phyloP scores from a whole-genome alignment of 768 basidiomycete genomes.

The Boletus barrowsii region DNA sequence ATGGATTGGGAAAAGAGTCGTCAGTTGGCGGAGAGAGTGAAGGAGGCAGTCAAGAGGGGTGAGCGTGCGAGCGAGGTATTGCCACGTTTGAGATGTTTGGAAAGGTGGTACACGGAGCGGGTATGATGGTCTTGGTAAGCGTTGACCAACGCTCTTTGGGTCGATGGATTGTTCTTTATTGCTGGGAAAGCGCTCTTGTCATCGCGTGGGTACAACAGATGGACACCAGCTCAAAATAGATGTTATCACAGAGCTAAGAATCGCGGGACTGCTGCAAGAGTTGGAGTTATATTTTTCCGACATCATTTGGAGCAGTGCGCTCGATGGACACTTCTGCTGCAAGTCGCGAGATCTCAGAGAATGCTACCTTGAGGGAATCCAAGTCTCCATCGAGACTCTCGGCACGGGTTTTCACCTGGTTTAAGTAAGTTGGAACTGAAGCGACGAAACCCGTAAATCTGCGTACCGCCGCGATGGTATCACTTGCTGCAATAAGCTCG shows the following conservation, averaged over 20 bases:
- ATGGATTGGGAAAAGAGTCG: slow-evolving; percentile 30
- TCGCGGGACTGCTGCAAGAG: no score
- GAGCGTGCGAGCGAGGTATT: slow-evolving; percentile 21
- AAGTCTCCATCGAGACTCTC: slow-evolving; percentile 84
- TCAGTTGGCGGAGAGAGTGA: slow-evolving; percentile 21
- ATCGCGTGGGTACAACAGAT: no score
- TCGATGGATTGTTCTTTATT: no score
- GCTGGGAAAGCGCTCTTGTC: no score
- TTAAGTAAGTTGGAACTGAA: neutral
- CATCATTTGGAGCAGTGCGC: slow-evolving; percentile 1
- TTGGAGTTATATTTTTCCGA: neutral
- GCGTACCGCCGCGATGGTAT: slow-evolving; percentile 82
- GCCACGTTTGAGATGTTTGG: slow-evolving; percentile 26
- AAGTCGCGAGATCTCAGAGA: slow-evolving; percentile 83
- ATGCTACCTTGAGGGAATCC: slow-evolving; percentile 74
- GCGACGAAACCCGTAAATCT: neutral
- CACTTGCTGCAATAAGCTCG: slow-evolving; percentile 89
- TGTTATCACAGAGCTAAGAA: no score
- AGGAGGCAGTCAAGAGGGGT: slow-evolving; percentile 19
- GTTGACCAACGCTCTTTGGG: no score
- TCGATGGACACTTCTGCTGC: slow-evolving; percentile 65
- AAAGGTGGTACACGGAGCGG: slow-evolving; percentile 11
- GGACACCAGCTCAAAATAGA: no score
- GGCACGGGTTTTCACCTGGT: slow-evolving; percentile 83
- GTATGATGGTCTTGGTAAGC: neutral